Evolutionary conservation across 1,284 basidiomycete genomes (phyloP).

Genomic region (Puccinia sorghi): DNA sequence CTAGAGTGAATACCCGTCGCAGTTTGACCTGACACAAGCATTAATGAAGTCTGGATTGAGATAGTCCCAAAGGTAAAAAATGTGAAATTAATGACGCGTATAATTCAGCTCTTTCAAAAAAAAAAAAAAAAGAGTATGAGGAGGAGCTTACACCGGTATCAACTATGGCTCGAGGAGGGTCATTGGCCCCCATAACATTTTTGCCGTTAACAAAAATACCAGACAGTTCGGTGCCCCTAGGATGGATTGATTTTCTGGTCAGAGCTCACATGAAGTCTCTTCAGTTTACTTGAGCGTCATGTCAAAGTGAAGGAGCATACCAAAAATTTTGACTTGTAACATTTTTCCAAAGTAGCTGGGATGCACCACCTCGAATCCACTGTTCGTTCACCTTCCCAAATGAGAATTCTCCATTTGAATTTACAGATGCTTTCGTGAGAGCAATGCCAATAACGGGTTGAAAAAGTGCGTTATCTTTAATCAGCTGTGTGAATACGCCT

Average conservation of each 20-base stretch:
- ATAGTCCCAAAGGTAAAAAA: background rate
- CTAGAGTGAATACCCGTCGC: conserved; percentile 29
- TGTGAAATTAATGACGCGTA: background rate
- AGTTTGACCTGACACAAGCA: conserved; percentile 9
- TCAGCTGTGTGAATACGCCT: conserved; percentile 39
- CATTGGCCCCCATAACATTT: conserved; percentile 22
- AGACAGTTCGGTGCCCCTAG: conserved; percentile 32
- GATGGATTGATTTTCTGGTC: background rate
- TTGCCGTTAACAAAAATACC: conserved; percentile 34
- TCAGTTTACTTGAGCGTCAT: background rate
- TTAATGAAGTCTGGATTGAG: conserved; percentile 21
- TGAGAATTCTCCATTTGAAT: conserved; percentile 30
- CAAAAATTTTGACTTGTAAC: conserved; percentile 48
- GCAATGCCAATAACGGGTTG: conserved; percentile 47
- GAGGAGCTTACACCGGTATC: conserved; percentile 40
- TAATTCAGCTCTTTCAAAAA: background rate
- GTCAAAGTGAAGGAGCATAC: conserved; percentile 2
- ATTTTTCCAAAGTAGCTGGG: conserved; percentile 37
- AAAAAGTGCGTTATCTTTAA: background rate
- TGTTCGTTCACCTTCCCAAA: conserved; percentile 22
- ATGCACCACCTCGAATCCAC: conserved; percentile 35
- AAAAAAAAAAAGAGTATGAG: background rate
- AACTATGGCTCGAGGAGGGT: conserved; percentile 46
- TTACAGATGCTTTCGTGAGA: conserved; percentile 5
- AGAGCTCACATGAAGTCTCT: background rate